Percentiles rank a stretch among this genome's conserved stretches.
Conservation (phyloP, 1,284 basidiomycete species). For the Tausonia pullulans region DNA sequence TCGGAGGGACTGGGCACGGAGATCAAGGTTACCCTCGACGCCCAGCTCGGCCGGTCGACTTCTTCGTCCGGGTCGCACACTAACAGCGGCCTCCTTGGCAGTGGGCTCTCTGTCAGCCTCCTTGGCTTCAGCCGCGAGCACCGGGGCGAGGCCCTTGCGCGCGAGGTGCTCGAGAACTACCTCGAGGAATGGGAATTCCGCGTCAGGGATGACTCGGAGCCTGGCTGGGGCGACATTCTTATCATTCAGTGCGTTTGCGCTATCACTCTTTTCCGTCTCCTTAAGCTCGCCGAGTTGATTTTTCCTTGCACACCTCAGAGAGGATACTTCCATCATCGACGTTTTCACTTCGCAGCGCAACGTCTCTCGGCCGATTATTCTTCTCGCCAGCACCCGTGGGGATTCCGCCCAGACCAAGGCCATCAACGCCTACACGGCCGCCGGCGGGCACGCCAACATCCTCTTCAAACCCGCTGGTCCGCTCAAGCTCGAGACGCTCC, state of each 20-base stretch:
- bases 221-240: constrained; percentile 49
- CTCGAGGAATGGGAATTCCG: constrained; percentile 70
- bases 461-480: constrained; percentile 86
- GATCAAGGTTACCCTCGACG: constrained; percentile 75
- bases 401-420: not conserved
- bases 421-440: constrained; percentile 27
- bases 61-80: constrained; percentile 35
- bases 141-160: constrained; percentile 57
- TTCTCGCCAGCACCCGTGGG: constrained; percentile 6
- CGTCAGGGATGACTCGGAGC: constrained; percentile 36
- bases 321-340: constrained; percentile 52
- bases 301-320: constrained; percentile 45
- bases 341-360: constrained; percentile 43
- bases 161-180: constrained; percentile 53
- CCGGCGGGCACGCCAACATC: constrained; percentile 76
- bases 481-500: constrained; percentile 52
- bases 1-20: constrained; percentile 84
- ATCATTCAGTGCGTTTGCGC: not conserved
- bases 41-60: constrained; percentile 42
- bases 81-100: constrained; percentile 25
- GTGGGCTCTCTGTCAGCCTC: constrained; percentile 51
- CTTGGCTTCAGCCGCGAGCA: constrained; percentile 59
- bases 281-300: no score
- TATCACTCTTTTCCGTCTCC: no score
- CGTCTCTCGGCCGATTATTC: constrained; percentile 54